These are phyloP conservation scores for Psophocarpus tetragonolobus DNA, from an alignment of 306 rosid genomes.

Conservation along the genomic window DNA sequence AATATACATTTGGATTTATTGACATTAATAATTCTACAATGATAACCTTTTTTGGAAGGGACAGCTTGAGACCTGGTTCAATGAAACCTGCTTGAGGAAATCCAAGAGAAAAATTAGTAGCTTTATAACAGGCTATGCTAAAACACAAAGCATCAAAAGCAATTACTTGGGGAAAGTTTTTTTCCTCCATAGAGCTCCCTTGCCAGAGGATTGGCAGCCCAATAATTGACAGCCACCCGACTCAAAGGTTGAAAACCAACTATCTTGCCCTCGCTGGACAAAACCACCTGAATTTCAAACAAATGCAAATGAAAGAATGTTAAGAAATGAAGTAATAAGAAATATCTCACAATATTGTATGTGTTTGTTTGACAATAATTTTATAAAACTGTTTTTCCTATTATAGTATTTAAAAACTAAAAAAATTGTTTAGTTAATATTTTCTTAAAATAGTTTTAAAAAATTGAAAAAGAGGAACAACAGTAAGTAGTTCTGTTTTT, in stretches of 20 bases:
- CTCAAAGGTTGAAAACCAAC: conserved; percentile 91
- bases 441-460: too few relatives aligned
- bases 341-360: neutral
- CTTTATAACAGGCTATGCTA: conserved; percentile 23
- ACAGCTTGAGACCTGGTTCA: conserved; percentile 72
- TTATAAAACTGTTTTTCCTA: too few relatives aligned
- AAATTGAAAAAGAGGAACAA: too few relatives aligned
- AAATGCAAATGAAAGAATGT: neutral
- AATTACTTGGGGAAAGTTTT: conserved; percentile 77
- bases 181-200: conserved; percentile 78
- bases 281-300: conserved; percentile 67
- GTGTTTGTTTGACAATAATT: too few relatives aligned
- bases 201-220: conserved; percentile 91
- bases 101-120: conserved; percentile 4
- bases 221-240: conserved; percentile 79
- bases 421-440: too few relatives aligned
- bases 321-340: neutral
- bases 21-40: conserved; percentile 85
- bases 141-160: neutral
- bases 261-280: conserved; percentile 64
- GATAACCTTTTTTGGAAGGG: conserved; percentile 52
- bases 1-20: conserved; percentile 60
- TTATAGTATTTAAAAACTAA: too few relatives aligned
- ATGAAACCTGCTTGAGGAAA: conserved; percentile 59
- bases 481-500: too few relatives aligned